Evolutionary conservation across 148 eudicot species (phyloP).

Genomic region (Beta vulgaris): DNA sequence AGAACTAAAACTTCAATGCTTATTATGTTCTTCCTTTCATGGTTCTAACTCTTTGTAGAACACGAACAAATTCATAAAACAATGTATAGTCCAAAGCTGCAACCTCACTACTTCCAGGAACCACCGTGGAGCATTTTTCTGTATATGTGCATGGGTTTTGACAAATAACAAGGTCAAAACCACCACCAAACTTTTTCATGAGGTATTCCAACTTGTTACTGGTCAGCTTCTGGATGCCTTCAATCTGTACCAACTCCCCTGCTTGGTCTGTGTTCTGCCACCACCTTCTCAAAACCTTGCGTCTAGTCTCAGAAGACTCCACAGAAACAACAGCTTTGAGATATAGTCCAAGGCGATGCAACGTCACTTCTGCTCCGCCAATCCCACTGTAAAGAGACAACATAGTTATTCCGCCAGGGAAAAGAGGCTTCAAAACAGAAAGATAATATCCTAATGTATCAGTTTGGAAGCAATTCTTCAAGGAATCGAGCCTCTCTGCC

Average conservation of each 20-base stretch:
- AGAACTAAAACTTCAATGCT: background rate
- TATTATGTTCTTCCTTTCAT: constrained; percentile 33
- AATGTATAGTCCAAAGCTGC: constrained; percentile 58
- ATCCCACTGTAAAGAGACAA: constrained; percentile 73
- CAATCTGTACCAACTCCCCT: constrained; percentile 81
- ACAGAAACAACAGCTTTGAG: constrained; percentile 74
- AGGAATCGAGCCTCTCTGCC: constrained; percentile 54
- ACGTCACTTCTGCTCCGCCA: constrained; percentile 81
- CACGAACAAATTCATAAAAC: constrained; percentile 81
- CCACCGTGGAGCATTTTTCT: constrained; percentile 28
- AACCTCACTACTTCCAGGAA: constrained; percentile 28
- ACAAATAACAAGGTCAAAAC: constrained; percentile 73
- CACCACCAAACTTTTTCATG: constrained; percentile 51
- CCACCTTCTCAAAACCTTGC: constrained; percentile 68
- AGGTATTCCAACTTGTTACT: constrained; percentile 57
- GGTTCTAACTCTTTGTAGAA: constrained; percentile 66
- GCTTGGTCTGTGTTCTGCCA: constrained; percentile 65
- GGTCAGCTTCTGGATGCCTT: constrained; percentile 57
- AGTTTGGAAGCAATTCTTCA: constrained; percentile 70
- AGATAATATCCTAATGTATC: constrained; percentile 79
- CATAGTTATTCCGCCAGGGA: constrained; percentile 58
- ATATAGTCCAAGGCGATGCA: constrained; percentile 72
- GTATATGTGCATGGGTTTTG: constrained; percentile 60
- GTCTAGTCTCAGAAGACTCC: constrained; percentile 61
- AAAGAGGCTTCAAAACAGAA: constrained; percentile 60